Evolutionary conservation across 1,139 yeast genomes (phyloP), one percentile per base, ranked within the genome.

Genomic region (Suhomyces yuchorum): DNA sequence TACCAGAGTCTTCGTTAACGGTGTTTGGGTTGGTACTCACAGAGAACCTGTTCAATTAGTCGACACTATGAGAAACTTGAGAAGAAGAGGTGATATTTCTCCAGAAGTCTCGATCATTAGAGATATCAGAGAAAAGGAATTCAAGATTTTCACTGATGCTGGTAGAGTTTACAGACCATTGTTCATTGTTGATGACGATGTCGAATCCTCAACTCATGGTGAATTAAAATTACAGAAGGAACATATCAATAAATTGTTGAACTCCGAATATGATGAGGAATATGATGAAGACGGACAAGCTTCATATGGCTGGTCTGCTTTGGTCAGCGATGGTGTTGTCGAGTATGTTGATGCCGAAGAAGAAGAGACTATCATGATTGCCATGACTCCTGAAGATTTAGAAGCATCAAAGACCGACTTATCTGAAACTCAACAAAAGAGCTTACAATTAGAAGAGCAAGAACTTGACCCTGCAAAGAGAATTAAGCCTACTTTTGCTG

Each of bases 11-110:
- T 93, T 95, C 66, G 96, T 93, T 45, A 93, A 93, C 65, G 99
- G 99, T 77, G 97, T 93, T 50, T 95, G 99, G 99, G 96, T 92
- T 42, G 99, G 99, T 75, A 93, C 96, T 37, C 98, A 93, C 66
- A 84, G 96, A 71, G 97, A 93, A 59, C 98, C 99, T 37, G 89
- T 93, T 12, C 83, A 84, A 64, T 80, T 93, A 63, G 95, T 90
- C 49, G 92, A 87, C 44, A 92, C 97, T 26, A 87, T 93, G 84
- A 84, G 95, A 65, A 84, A 87, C 50, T 79, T 95, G 64, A 84
- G 99, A 74, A 85, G 99, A 78, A 86, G 87, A 65, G 98, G 98
- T 59, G 97, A 95, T 64, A 90, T 93, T 52, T 84, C 95, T 38
- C 90, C 98, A 17, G 99, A 95, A 73, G 98, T 95, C 49, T 90